Evolutionary conservation across 2,329 filamentous ascomycete species (phyloP).

Genomic region (Alternaria novae-zelandiae): DNA sequence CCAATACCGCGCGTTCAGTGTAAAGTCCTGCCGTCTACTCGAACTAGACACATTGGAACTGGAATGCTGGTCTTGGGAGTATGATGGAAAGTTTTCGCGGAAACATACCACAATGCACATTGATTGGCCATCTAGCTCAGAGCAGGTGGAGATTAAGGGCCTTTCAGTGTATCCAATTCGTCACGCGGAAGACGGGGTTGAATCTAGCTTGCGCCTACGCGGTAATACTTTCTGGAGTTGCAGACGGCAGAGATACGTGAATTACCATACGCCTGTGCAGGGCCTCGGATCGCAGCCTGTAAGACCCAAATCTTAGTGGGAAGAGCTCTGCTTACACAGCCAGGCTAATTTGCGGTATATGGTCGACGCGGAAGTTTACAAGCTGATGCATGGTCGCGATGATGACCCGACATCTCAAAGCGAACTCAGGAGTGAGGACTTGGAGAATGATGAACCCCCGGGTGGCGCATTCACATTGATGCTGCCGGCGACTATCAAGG

Average conservation of each 20-base stretch:
- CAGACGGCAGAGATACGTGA: not conserved
- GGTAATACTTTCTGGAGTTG: not conserved
- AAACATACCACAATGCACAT: not conserved
- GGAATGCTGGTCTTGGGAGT: not conserved
- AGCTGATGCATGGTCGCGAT: not conserved
- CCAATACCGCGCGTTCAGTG: not conserved
- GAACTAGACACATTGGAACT: not conserved
- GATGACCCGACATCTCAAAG: not conserved
- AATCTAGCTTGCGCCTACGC: too few species aligned
- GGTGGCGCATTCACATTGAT: rapidly evolving
- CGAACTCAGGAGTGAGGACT: not conserved
- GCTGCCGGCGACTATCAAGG: not conserved
- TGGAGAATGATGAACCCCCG: not conserved
- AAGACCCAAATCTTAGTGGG: rapidly evolving
- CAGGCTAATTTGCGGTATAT: not conserved
- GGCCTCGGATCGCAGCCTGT: not conserved
- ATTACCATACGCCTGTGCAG: rapidly evolving
- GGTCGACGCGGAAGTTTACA: not conserved
- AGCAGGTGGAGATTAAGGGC: not conserved
- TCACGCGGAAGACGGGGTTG: too few species aligned
- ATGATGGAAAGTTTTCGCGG: not conserved
- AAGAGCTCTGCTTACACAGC: not conserved
- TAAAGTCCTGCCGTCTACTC: not conserved
- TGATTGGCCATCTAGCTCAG: not conserved
- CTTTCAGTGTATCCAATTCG: too few species aligned